phyloP scores from a whole-genome alignment of 257 asterid genomes.

The Rhazya stricta region DNA sequence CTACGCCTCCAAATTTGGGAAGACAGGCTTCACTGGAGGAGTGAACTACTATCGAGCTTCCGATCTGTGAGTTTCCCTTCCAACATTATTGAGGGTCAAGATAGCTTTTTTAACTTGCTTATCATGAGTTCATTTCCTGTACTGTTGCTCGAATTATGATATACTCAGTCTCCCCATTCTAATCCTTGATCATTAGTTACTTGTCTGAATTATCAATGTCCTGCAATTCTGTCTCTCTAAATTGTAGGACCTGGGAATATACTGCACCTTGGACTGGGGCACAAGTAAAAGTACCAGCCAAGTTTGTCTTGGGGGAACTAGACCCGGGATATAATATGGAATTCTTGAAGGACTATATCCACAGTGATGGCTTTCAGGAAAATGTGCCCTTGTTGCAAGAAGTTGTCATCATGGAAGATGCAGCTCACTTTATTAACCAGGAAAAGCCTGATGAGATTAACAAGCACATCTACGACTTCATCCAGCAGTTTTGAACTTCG shows the following conservation, averaged over 20 bases:
- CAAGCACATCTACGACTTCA: conserved; percentile 28
- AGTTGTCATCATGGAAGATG: conserved; percentile 51
- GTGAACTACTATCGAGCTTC: conserved; percentile 69
- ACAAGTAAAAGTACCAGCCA: conserved; percentile 22
- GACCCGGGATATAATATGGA: conserved; percentile 17
- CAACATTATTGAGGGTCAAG: neutral
- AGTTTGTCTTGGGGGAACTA: conserved; percentile 23
- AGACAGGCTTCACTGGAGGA: conserved; percentile 75
- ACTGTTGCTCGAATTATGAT: too few relatives aligned
- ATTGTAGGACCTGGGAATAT: conserved; percentile 28
- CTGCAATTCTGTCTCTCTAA: too few relatives aligned
- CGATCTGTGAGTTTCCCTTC: conserved; percentile 29
- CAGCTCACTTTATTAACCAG: conserved; percentile 61
- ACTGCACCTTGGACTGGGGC: conserved; percentile 24
- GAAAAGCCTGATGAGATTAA: conserved; percentile 55
- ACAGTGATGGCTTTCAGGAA: conserved; percentile 23
- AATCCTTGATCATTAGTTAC: neutral
- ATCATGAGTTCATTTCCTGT: neutral
- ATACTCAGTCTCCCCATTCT: neutral
- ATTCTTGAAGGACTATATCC: conserved; percentile 13
- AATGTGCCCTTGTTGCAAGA: conserved; percentile 30
- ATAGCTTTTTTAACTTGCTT: neutral
- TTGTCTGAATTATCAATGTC: neutral
- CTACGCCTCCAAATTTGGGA: conserved; percentile 41
- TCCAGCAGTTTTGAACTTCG: conserved; percentile 13